phyloP scores from a whole-genome alignment of 2,329 filamentous ascomycete species.

The Eutypella sp. region DNA sequence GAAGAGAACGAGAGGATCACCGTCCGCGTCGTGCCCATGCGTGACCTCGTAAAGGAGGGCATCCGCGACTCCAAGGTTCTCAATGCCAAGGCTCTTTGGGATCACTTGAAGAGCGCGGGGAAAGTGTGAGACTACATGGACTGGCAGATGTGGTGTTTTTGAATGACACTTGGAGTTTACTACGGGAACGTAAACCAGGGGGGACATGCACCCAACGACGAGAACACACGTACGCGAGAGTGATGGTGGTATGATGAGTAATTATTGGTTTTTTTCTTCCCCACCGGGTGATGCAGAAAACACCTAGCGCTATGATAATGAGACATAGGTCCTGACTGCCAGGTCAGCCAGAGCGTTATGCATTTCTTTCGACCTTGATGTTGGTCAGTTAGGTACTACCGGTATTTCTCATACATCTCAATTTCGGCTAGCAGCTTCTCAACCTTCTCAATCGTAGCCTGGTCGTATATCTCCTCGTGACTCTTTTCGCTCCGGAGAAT shows the following conservation, averaged over 20 bases:
- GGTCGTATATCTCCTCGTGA: conserved; percentile 70
- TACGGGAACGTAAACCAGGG: too few species aligned
- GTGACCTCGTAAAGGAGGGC: conserved; percentile 53
- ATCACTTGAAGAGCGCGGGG: conserved; percentile 46
- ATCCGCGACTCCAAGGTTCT: conserved; percentile 56
- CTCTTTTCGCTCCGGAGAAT: conserved; percentile 65
- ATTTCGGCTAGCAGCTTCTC: conserved; percentile 65
- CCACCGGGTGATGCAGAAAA: too few species aligned
- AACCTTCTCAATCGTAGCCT: conserved; percentile 61
- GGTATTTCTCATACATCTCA: conserved; percentile 51
- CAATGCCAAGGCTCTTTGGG: conserved; percentile 53
- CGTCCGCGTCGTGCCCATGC: conserved; percentile 52
- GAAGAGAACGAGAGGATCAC: conserved; percentile 58
- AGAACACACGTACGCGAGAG: too few species aligned
- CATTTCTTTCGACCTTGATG: conserved; percentile 5
- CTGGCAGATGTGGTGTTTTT: too few species aligned
- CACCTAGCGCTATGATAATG: too few species aligned
- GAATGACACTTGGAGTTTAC: too few species aligned
- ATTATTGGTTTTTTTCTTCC: too few species aligned
- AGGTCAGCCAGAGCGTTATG: not conserved
- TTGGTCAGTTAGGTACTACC: conserved; percentile 31
- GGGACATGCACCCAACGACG: too few species aligned
- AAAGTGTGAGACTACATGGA: too few species aligned
- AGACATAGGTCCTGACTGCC: too few species aligned
- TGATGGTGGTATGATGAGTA: too few species aligned